Evolutionary conservation across 768 basidiomycete species (phyloP).

Genomic region (Tubosaeta brunneosetosa): DNA sequence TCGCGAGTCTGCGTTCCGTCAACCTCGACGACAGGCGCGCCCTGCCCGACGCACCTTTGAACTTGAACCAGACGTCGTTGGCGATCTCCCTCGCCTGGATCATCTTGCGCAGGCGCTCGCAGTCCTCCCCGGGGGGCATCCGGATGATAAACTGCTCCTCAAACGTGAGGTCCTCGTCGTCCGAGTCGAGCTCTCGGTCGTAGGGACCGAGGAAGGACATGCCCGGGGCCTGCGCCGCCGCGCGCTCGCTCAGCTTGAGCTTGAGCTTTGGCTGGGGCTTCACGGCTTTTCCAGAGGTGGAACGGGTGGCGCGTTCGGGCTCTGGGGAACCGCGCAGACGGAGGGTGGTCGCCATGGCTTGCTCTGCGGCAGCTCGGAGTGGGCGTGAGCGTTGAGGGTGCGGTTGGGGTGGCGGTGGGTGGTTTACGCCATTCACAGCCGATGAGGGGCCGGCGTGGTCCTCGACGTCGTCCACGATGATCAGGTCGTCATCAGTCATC

Average conservation of each 20-base stretch:
- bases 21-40: conserved; percentile 1
- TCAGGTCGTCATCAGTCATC: conserved; percentile 56
- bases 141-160: conserved; percentile 96
- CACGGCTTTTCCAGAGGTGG: conserved; percentile 44
- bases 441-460: conserved; percentile 36
- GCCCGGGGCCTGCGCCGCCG: conserved; percentile 74
- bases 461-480: conserved; percentile 58
- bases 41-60: conserved; percentile 62
- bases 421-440: conserved; percentile 22
- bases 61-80: conserved; percentile 95
- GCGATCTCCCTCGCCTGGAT: conserved; percentile 71
- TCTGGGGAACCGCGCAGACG: conserved; percentile 29
- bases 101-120: conserved; percentile 76
- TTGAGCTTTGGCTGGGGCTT: conserved; percentile 71
- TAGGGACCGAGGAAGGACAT: conserved; percentile 88
- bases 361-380: conserved; percentile 30
- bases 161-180: conserved; percentile 90
- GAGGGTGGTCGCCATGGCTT: conserved; percentile 33
- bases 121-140: conserved; percentile 81
- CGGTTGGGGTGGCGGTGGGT: conserved; percentile 13
- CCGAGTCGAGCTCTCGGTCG: conserved; percentile 91
- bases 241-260: conserved; percentile 81
- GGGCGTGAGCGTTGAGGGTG: conserved; percentile 29
- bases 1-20: conserved; percentile 67
- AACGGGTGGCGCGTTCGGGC: conserved; percentile 54